Evolutionary conservation across 192 early-diverging fungal species (phyloP).

Genomic region (Coemansia sp.): DNA sequence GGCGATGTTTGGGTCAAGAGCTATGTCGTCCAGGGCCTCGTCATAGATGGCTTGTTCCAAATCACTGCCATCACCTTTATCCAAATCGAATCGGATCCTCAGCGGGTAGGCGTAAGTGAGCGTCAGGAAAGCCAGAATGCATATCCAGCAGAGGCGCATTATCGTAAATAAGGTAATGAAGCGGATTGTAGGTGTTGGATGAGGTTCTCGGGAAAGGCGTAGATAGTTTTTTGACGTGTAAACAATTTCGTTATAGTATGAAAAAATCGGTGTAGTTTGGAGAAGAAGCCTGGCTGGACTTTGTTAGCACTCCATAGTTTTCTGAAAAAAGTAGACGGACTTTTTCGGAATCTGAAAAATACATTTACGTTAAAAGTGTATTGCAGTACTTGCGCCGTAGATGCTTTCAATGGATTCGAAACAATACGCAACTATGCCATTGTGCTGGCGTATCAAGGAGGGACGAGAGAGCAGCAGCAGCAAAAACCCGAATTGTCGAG

Average conservation of each 20-base stretch:
- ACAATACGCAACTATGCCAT: background rate
- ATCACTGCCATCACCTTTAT: conserved; percentile 8
- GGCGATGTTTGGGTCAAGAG: conserved; percentile 27
- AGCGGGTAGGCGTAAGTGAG: conserved; percentile 26
- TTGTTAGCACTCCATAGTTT: background rate
- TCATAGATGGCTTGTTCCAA: conserved; percentile 37
- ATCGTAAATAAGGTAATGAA: conserved; percentile 11
- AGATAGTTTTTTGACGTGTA: background rate
- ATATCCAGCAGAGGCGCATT: conserved; percentile 38
- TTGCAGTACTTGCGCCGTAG: background rate
- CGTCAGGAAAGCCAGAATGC: conserved; percentile 17
- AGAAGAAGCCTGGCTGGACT: conserved; percentile 1
- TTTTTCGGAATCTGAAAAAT: background rate
- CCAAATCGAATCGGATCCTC: conserved; percentile 2
- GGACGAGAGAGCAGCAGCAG: too few species aligned
- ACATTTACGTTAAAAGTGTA: background rate
- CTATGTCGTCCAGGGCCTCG: conserved; percentile 20
- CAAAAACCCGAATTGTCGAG: too few species aligned
- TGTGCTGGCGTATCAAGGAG: too few species aligned
- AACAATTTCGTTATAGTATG: background rate
- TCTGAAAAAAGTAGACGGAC: background rate
- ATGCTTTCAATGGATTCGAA: background rate
- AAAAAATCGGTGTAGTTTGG: background rate
- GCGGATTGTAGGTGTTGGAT: background rate
- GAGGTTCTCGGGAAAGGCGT: background rate